Conservation (phyloP, 345 rosid genomes). For the Brassica cretica region DNA sequence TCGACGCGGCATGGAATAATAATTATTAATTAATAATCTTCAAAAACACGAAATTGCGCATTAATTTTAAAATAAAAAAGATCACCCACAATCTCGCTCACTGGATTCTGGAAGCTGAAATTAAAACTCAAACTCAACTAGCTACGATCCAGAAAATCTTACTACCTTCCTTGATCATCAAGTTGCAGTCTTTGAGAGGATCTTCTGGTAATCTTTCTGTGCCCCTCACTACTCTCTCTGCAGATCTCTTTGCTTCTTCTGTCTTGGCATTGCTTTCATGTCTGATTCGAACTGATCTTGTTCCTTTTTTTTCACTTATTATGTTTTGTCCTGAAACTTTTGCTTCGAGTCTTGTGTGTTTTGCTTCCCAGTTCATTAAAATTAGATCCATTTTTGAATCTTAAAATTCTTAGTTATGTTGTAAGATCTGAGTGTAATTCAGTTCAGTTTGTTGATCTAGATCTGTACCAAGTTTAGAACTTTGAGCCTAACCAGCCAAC, state of each 20-base stretch:
- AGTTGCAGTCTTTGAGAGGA: conserved; percentile 8
- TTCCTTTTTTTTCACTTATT: background rate
- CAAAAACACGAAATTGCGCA: background rate
- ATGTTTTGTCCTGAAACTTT: conserved; percentile 1
- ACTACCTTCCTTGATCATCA: conserved; percentile 6
- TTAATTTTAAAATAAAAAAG: background rate
- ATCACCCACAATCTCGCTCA: conserved; percentile 10
- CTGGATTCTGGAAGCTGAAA: background rate
- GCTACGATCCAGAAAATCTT: conserved; percentile 12
- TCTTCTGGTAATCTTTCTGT: conserved; percentile 13
- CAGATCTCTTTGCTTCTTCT: background rate
- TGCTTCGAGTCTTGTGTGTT: background rate
- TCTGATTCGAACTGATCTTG: background rate
- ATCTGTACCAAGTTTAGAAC: background rate
- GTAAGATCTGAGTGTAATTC: conserved; percentile 26
- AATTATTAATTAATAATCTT: background rate
- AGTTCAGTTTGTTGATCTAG: conserved; percentile 15
- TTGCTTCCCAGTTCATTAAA: background rate
- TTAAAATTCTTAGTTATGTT: background rate
- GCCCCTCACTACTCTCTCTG: background rate
- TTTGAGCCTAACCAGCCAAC: background rate
- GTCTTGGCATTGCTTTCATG: conserved; percentile 14
- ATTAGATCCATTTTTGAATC: background rate
- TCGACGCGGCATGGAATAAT: conserved; percentile 11
- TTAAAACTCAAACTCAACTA: background rate